Base-by-base conservation (phyloP, 768 basidiomycete genomes). In the Pholiota microspora region DNA sequence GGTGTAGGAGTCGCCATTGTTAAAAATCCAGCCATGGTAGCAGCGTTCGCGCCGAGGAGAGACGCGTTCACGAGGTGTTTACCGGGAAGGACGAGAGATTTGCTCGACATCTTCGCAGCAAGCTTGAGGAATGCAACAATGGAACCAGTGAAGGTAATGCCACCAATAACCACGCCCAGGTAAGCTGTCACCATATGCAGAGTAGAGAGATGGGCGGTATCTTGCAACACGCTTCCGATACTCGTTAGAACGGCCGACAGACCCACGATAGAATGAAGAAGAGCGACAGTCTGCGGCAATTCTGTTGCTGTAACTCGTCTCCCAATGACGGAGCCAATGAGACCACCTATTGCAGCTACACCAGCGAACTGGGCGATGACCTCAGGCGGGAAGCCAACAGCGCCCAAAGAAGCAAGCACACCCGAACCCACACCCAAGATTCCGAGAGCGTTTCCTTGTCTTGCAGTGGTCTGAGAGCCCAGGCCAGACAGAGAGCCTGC, bases 41-140 rank as follows among this genome's bases (percentile, higher is more conserved):
- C 71, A 12, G 75, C 75, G 66, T 94, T 94, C 3, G 82, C 77
- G 15, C 85, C 85, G 12, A 94, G 71, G n/a, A 94, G 75, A 4
- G 82, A 75, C 15, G 73, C 65, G 64, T 94, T 94, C 61, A 92
- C 74, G 7, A 92, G 56, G 63, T 94, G 92, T 60, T 88, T 84
- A 36, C 81, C 91, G 3, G 91, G 91, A 40, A 94, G 74, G 21
- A 75, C 72, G 18, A 92, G 70, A 0, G 92, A 86, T 58, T 77
- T 83, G 38, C 88, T 89, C 4, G 87, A 77, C 83, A 94, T 90
- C 53, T 80, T 83, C 7, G 88, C 92, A 5, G 91, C 89, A 32
- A 94, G 77, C 67, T 94, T 94, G 44, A 94, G 70, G 79, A 92
- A 94, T 3, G 92, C 92, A 13, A 94, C 88, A 38, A 94, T 83